Percentiles rank a stretch among this genome's conserved stretches.
Conservation (phyloP, 1,139 yeast species). For the Martiniozyma asiatica region DNA sequence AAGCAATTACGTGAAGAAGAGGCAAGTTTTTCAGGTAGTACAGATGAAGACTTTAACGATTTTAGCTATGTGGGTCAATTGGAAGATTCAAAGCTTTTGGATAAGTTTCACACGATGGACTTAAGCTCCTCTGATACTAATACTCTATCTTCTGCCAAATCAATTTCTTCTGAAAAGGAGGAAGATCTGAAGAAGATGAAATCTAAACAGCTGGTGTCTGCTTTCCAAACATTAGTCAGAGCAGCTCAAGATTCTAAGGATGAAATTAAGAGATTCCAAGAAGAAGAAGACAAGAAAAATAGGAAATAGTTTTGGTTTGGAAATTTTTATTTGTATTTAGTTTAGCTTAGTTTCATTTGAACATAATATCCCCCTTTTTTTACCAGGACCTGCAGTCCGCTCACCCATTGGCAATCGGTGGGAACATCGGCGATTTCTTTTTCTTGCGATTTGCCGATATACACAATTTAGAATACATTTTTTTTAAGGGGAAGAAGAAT, state of each 20-base stretch:
- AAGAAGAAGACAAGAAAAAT: conserved; percentile 13
- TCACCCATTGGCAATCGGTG: no score
- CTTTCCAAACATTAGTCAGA: conserved; percentile 21
- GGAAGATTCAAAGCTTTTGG: conserved; percentile 14
- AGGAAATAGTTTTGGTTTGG: no score
- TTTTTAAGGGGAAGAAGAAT: no score
- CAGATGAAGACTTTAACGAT: conserved; percentile 21
- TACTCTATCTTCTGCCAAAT: neutral
- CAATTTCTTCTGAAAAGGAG: no score
- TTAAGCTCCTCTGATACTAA: neutral
- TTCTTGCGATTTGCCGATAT: no score
- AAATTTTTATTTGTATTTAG: no score
- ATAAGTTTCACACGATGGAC: conserved; percentile 13
- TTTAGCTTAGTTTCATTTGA: no score
- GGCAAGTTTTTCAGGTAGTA: conserved; percentile 14
- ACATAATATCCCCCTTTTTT: no score
- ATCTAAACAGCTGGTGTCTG: conserved; percentile 18
- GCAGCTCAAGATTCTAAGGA: conserved; percentile 22
- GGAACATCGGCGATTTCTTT: no score
- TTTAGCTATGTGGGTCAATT: conserved; percentile 17
- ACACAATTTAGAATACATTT: no score
- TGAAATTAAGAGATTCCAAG: conserved; percentile 18
- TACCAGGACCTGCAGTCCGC: no score
- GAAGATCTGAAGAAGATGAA: conserved; percentile 10
- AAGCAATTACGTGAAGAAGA: conserved; percentile 17